phyloP scores from a whole-genome alignment of 768 basidiomycete genomes.

The Boletus coccyginus region DNA sequence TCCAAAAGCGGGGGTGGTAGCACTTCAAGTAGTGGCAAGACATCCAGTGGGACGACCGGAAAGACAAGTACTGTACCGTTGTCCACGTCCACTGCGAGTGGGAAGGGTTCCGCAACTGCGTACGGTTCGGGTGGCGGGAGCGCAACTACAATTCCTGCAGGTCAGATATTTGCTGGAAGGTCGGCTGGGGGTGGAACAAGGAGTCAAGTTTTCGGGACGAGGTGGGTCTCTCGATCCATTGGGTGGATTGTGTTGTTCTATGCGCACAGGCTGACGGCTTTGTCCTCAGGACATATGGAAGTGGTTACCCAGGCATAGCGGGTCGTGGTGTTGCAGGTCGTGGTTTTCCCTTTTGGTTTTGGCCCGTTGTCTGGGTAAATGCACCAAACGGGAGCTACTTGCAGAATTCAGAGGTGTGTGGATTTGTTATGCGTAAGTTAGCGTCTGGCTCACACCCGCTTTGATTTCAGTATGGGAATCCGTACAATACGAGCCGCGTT shows the following conservation, averaged over 20 bases:
- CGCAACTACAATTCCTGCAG: constrained; percentile 37
- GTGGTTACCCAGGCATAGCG: constrained; percentile 55
- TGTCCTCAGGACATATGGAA: constrained; percentile 50
- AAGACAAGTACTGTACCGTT: constrained; percentile 16
- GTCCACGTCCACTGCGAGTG: constrained; percentile 14
- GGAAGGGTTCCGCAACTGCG: constrained; percentile 26
- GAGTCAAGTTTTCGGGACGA: constrained; percentile 40
- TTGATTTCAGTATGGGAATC: constrained; percentile 42
- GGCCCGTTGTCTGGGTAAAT: constrained; percentile 56
- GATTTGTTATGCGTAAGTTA: not conserved
- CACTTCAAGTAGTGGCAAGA: not conserved
- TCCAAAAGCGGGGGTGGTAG: constrained; percentile 1
- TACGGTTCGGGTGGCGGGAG: constrained; percentile 36
- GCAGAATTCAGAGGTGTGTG: constrained; percentile 40
- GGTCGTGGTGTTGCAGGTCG: constrained; percentile 46
- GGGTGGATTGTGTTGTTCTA: not conserved
- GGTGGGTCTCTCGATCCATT: constrained; percentile 28
- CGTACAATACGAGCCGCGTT: constrained; percentile 45
- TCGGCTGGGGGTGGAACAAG: constrained; percentile 52
- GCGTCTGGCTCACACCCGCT: not conserved
- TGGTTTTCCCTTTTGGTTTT: constrained; percentile 64
- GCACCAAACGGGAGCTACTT: constrained; percentile 34
- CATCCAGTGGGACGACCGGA: not conserved
- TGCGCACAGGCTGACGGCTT: not conserved
- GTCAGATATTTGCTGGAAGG: constrained; percentile 47